Conservation (phyloP, 352 stramenopile genomes). For the Globisporangium nunn region DNA sequence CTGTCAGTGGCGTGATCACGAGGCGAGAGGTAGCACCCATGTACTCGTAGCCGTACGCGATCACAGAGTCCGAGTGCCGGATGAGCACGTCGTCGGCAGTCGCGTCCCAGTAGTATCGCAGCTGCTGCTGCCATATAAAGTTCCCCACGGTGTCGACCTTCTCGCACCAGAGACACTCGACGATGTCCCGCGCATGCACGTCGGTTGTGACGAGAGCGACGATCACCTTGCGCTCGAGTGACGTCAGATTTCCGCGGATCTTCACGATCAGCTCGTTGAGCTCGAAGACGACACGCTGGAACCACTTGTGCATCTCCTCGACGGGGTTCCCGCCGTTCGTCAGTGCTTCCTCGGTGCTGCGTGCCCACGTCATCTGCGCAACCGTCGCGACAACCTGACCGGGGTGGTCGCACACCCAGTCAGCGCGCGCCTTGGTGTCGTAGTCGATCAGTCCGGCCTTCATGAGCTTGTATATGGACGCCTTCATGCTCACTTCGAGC, state of each 20-base stretch:
- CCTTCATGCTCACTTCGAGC: slow-evolving; percentile 88
- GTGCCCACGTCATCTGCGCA: slow-evolving; percentile 91
- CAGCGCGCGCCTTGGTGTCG: slow-evolving; percentile 64
- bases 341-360: slow-evolving; percentile 84
- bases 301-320: slow-evolving; percentile 63
- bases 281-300: slow-evolving; percentile 68
- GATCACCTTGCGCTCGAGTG: slow-evolving; percentile 89
- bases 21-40: slow-evolving; percentile 88
- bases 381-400: slow-evolving; percentile 92
- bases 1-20: slow-evolving; percentile 85
- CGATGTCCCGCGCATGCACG: slow-evolving; percentile 89
- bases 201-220: slow-evolving; percentile 91
- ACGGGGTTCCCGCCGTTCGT: slow-evolving; percentile 20
- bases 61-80: slow-evolving; percentile 78
- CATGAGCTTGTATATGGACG: slow-evolving; percentile 90
- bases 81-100: slow-evolving; percentile 88
- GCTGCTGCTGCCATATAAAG: slow-evolving; percentile 94
- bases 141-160: slow-evolving; percentile 68
- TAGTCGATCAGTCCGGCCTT: slow-evolving; percentile 90
- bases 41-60: slow-evolving; percentile 94
- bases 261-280: slow-evolving; percentile 90
- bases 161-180: slow-evolving; percentile 63
- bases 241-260: slow-evolving; percentile 85
- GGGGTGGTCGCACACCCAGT: slow-evolving; percentile 88
- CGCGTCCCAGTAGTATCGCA: slow-evolving; percentile 92